Conservation (phyloP, 2,329 filamentous ascomycete genomes). For the Neurospora crassa region DNA sequence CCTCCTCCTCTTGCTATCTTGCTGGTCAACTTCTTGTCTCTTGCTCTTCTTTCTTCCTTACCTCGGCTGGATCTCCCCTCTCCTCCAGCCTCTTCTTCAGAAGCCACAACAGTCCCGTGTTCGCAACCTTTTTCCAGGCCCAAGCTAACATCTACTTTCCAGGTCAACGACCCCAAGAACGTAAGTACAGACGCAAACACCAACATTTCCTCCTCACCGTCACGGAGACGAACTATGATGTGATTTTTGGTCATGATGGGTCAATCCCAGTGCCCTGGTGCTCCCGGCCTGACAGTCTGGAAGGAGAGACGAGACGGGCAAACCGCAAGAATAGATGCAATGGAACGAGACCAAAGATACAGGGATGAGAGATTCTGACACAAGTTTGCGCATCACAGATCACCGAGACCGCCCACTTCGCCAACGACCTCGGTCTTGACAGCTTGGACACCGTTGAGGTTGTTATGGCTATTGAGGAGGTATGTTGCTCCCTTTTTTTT, state of each 20-base stretch:
- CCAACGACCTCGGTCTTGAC: conserved; percentile 94
- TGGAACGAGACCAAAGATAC: not conserved
- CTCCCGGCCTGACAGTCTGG: not conserved
- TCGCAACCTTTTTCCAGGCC: conserved; percentile 5
- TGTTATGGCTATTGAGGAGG: conserved; percentile 99
- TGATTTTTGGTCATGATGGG: not conserved
- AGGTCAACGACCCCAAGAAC: conserved; percentile 60
- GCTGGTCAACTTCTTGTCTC: not conserved
- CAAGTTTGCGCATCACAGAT: conserved; percentile 46
- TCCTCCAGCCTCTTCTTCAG: not conserved
- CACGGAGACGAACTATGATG: not conserved
- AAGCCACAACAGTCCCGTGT: not conserved
- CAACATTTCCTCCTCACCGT: not conserved
- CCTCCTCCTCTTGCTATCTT: not conserved
- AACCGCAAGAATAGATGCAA: not conserved
- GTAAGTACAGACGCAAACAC: conserved; percentile 32
- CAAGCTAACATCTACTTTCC: conserved; percentile 13
- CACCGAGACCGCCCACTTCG: conserved; percentile 75
- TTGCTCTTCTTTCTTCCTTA: not conserved
- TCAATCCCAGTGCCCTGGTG: not conserved
- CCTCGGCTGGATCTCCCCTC: not conserved
- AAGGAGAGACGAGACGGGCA: not conserved
- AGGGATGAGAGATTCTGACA: conserved; percentile 10
- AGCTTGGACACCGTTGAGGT: conserved; percentile 98
- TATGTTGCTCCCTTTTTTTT: conserved; percentile 22